Percentiles rank a stretch among this genome's conserved stretches.
phyloP scores from a whole-genome alignment of 1,284 basidiomycete genomes.

The Melampsora americana region DNA sequence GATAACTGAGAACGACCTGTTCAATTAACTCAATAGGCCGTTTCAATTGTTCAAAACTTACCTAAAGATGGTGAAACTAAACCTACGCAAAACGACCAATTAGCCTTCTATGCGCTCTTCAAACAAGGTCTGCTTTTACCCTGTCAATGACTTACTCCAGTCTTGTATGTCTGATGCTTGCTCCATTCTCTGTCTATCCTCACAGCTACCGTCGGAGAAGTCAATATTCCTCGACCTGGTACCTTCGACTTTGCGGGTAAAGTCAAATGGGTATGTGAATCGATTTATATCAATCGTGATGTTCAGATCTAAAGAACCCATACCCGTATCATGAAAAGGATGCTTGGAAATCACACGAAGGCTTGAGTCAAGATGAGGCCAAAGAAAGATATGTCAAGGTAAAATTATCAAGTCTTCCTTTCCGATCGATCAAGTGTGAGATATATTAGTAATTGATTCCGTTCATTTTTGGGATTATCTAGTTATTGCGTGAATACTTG shows the following conservation, averaged over 20 bases:
- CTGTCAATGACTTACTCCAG: neutral
- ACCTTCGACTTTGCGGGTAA: constrained; percentile 25
- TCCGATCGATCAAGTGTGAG: too few relatives aligned
- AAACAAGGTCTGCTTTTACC: constrained; percentile 23
- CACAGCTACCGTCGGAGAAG: constrained; percentile 37
- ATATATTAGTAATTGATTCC: neutral
- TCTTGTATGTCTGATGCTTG: neutral
- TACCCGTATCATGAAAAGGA: constrained; percentile 5
- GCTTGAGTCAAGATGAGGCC: constrained; percentile 20
- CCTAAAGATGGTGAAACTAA: constrained; percentile 78
- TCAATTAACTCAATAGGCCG: constrained; percentile 30
- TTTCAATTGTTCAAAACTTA: constrained; percentile 56
- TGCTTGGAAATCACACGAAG: constrained; percentile 35
- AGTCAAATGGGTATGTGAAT: constrained; percentile 35
- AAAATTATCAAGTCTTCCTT: neutral
- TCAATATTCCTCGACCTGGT: constrained; percentile 30
- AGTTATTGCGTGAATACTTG: constrained; percentile 29
- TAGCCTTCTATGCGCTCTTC: constrained; percentile 29
- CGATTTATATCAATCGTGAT: neutral
- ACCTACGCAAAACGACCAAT: constrained; percentile 65
- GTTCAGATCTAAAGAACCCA: too few relatives aligned
- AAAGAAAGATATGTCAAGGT: constrained; percentile 35
- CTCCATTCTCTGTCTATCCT: neutral
- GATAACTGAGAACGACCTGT: neutral
- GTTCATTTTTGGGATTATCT: neutral